Percentiles rank a stretch among this genome's conserved stretches.
phyloP scores from a whole-genome alignment of 2,329 filamentous ascomycete species.

The Cladophialophora immunda region DNA sequence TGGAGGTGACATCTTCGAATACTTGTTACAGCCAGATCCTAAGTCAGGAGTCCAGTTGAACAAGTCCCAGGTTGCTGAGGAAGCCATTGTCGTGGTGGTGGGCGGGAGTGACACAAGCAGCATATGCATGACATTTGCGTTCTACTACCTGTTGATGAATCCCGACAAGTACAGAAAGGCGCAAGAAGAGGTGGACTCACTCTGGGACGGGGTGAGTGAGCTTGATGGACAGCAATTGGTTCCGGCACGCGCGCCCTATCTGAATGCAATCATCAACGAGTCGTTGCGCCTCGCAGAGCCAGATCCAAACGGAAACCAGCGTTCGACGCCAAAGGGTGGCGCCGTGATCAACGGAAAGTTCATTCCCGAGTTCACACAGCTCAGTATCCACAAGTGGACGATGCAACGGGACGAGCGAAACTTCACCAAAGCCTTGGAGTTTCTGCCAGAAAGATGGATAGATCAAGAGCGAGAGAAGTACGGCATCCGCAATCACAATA shows the following conservation, averaged over 20 bases:
- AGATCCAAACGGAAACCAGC: slow-evolving; percentile 46
- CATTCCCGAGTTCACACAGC: slow-evolving; percentile 43
- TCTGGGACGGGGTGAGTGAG: slow-evolving; percentile 1
- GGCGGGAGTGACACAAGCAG: slow-evolving; percentile 49
- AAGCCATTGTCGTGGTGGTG: slow-evolving; percentile 2
- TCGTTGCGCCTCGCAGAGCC: slow-evolving; percentile 51
- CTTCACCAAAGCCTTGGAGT: slow-evolving; percentile 31
- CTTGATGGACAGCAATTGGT: slow-evolving; percentile 3
- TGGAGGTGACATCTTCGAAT: slow-evolving; percentile 8
- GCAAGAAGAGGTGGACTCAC: slow-evolving; percentile 1
- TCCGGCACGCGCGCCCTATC: neutral
- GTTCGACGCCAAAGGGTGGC: slow-evolving; percentile 48
- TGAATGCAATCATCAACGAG: slow-evolving; percentile 54
- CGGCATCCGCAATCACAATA: slow-evolving; percentile 40
- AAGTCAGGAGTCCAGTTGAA: neutral
- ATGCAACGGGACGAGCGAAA: slow-evolving; percentile 16
- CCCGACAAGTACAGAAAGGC: slow-evolving; percentile 1
- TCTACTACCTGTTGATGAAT: slow-evolving; percentile 49
- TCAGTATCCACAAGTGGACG: slow-evolving; percentile 36
- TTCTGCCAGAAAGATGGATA: slow-evolving; percentile 52
- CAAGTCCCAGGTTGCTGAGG: slow-evolving; percentile 15
- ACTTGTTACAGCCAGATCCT: slow-evolving; percentile 12
- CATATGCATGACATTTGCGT: slow-evolving; percentile 49
- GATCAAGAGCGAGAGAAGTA: slow-evolving; percentile 42
- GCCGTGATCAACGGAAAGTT: slow-evolving; percentile 43